These are phyloP conservation scores for Thelephora ganbajun DNA, from an alignment of 768 basidiomycete species.

Conservation along the genomic window DNA sequence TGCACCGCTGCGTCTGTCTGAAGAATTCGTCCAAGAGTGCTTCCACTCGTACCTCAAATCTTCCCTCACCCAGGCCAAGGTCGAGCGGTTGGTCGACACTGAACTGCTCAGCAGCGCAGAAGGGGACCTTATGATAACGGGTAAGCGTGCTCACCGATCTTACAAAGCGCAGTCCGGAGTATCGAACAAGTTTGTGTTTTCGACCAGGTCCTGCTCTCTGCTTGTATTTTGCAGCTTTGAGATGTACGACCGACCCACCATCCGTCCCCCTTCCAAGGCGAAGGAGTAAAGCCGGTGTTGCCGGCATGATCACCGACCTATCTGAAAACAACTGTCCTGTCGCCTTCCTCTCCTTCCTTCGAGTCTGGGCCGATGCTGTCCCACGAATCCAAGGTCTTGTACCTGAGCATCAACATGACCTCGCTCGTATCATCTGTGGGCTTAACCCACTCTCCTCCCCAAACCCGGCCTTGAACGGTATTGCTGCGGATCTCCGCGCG, in stretches of 20 bases:
- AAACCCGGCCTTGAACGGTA: constrained; percentile 32
- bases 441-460: constrained; percentile 32
- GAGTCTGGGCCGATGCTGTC: constrained; percentile 59
- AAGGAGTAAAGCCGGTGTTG: not conserved
- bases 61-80: constrained; percentile 61
- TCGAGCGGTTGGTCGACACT: constrained; percentile 57
- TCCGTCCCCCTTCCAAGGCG: constrained; percentile 65
- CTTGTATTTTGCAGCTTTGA: constrained; percentile 72
- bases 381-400: constrained; percentile 45
- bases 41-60: constrained; percentile 78
- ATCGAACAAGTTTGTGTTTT: not conserved
- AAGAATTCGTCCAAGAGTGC: constrained; percentile 56
- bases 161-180: not conserved
- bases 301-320: constrained; percentile 36
- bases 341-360: constrained; percentile 52
- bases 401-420: constrained; percentile 56
- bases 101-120: constrained; percentile 67
- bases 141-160: constrained; percentile 22
- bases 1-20: constrained; percentile 26
- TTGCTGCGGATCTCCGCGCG: constrained; percentile 71
- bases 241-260: constrained; percentile 62
- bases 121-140: constrained; percentile 77
- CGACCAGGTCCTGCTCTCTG: constrained; percentile 60
- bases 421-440: constrained; percentile 67
- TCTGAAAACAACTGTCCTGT: constrained; percentile 57